These are phyloP conservation scores for Pezicula radicicola DNA, from an alignment of 2,329 filamentous ascomycete species.

Conservation along the genomic window DNA sequence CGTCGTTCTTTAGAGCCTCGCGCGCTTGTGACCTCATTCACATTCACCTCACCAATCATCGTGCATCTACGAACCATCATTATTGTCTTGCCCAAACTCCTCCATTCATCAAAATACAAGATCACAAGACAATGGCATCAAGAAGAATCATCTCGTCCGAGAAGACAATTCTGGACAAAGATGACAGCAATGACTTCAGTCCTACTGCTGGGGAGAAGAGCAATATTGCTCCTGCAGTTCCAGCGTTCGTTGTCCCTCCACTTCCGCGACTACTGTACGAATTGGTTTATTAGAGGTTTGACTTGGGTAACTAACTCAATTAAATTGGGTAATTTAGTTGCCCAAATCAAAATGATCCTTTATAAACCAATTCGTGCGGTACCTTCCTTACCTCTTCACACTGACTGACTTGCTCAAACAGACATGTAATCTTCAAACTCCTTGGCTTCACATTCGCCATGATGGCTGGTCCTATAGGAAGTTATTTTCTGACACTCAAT, in stretches of 20 bases:
- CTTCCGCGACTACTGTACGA: background rate
- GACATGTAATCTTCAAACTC: conserved; percentile 85
- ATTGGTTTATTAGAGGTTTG: too few species aligned
- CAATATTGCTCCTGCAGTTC: conserved; percentile 78
- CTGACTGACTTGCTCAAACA: conserved; percentile 28
- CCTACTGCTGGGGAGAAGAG: conserved; percentile 53
- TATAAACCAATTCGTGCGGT: background rate
- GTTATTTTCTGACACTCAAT: conserved; percentile 81
- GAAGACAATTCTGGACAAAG: conserved; percentile 63
- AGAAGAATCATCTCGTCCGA: conserved; percentile 63
- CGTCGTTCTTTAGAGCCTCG: background rate
- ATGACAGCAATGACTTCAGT: conserved; percentile 40
- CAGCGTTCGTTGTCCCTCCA: conserved; percentile 54
- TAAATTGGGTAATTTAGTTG: too few species aligned
- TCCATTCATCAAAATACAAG: conserved; percentile 4
- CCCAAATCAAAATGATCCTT: too few species aligned
- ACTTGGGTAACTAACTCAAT: too few species aligned
- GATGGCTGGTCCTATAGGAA: conserved; percentile 81
- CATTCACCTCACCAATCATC: too few species aligned
- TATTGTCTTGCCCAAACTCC: background rate
- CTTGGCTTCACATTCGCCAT: conserved; percentile 89
- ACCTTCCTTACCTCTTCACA: background rate
- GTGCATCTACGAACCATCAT: background rate
- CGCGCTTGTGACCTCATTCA: too few species aligned
- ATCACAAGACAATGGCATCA: conserved; percentile 57